Conservation (phyloP, 345 rosid genomes). For the Reutealis trisperma region DNA sequence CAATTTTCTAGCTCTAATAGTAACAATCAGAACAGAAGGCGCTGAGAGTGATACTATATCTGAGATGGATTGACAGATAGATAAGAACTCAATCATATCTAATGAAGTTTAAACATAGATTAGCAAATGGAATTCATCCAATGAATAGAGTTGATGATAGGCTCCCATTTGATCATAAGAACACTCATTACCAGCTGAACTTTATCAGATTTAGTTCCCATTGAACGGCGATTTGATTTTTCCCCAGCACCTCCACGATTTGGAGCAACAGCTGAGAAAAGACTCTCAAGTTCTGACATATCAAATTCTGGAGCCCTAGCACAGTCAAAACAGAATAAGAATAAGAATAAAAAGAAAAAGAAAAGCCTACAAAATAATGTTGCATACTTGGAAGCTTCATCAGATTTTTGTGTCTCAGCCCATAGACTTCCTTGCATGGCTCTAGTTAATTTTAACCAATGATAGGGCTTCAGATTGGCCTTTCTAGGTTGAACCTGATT, state of each 20-base stretch:
- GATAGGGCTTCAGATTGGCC: conserved; percentile 76
- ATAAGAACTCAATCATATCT: no score
- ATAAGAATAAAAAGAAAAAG: not conserved
- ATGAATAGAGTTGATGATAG: conserved; percentile 1
- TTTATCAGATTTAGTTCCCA: conserved; percentile 63
- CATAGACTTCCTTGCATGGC: conserved; percentile 86
- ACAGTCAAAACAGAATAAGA: conserved; percentile 25
- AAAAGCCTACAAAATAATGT: conserved; percentile 2
- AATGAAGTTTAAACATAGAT: no score
- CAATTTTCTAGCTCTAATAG: no score
- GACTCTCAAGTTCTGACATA: conserved; percentile 75
- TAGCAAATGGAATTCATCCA: no score
- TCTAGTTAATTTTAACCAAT: conserved; percentile 87
- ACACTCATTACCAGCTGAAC: conserved; percentile 75
- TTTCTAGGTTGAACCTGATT: conserved; percentile 56
- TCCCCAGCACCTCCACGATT: conserved; percentile 47
- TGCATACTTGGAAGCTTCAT: conserved; percentile 65
- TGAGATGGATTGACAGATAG: no score
- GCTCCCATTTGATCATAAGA: not conserved
- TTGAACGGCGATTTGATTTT: conserved; percentile 49
- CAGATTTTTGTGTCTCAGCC: conserved; percentile 81
- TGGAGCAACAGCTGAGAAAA: conserved; percentile 66
- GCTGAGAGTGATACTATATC: no score
- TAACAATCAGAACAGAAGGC: no score
- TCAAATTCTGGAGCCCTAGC: conserved; percentile 82